Base-by-base conservation (phyloP, 2,329 filamentous ascomycete species). In the Fusarium nygamai region DNA sequence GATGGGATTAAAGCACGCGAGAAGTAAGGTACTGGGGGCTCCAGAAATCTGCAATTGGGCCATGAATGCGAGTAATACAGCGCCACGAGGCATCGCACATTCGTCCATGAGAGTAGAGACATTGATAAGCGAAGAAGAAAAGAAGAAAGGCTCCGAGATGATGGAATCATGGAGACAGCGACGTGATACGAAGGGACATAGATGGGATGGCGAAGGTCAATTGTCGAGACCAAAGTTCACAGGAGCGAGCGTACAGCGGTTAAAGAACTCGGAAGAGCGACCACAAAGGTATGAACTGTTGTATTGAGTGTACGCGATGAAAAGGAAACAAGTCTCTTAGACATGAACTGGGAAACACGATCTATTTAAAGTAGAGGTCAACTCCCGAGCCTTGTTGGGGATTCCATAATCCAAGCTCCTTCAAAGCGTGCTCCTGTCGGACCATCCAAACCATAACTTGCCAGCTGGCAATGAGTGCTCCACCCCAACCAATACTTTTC, bases 31-130 rank as follows among this genome's bases (percentile, higher is more conserved):
- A 17, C 27, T 3, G 10, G 20, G 0, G 9, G 27, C 6, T 22
- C 10, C 4, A 8, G 14, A 22, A n/a, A 2, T n/a, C 20, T 17
- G 20, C 3, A 33, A 2, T 8, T 19, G 3, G 16, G 22, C 0
- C 11, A 0, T 34, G 11, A 4, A n/a, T 6, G 6, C 0, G 8
- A 10, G 31, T 0, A 8, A 11, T 2, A 20, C 3, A 29, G 3
- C 5, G 8, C 3, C 10, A 7, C 3, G 0, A 9, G 1, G 3
- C n/a, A 27, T 16, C 6, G 2, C 8, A 8, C 19, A 17, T 6
- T 36, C 33, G 9, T 2, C 5, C 13, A 36, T 8, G 5, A 8
- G n/a, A 50, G 5, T 22, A 0, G 20, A 11, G 6, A 1, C 6
- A 22, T 8, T 0, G 0, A 1, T 0, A 11, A 16, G 9, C 6